Evolutionary conservation across 768 basidiomycete genomes (phyloP).

Genomic region (Crucibulum laeve): DNA sequence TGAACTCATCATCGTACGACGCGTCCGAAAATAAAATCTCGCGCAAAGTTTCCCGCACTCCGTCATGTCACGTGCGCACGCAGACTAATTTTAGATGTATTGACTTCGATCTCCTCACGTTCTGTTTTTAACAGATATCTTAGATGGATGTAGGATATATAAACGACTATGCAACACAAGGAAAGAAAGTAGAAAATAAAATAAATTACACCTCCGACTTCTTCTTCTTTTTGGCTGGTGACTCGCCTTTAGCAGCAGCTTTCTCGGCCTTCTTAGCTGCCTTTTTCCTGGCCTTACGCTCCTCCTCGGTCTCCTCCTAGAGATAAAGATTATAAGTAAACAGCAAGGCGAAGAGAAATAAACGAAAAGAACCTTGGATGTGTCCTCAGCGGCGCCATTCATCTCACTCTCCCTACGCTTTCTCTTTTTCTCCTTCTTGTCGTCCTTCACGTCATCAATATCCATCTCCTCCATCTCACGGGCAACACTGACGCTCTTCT

Average conservation of each 20-base stretch:
- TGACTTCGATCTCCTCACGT: too few relatives aligned
- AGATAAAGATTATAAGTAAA: slow-evolving; percentile 6
- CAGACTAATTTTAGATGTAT: too few relatives aligned
- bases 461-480: slow-evolving; percentile 29
- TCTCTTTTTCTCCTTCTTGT: slow-evolving; percentile 34
- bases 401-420: slow-evolving; percentile 56
- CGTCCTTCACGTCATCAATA: slow-evolving; percentile 28
- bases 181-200: slow-evolving; percentile 8
- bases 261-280: slow-evolving; percentile 79
- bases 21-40: too few relatives aligned
- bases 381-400: slow-evolving; percentile 30
- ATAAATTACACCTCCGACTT: slow-evolving; percentile 34
- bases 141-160: background rate
- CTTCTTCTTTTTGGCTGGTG: slow-evolving; percentile 55
- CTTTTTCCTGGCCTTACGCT: slow-evolving; percentile 77
- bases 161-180: background rate
- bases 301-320: slow-evolving; percentile 74
- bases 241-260: slow-evolving; percentile 29
- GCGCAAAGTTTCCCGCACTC: too few relatives aligned
- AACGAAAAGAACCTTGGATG: slow-evolving; percentile 32
- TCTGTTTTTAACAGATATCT: too few relatives aligned
- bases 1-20: too few relatives aligned
- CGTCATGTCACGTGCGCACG: too few relatives aligned
- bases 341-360: slow-evolving; percentile 4
- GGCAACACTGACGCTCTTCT: slow-evolving; percentile 22